Conservation (phyloP, 2,329 filamentous ascomycete species). For the Talaromyces amestolkiae region DNA sequence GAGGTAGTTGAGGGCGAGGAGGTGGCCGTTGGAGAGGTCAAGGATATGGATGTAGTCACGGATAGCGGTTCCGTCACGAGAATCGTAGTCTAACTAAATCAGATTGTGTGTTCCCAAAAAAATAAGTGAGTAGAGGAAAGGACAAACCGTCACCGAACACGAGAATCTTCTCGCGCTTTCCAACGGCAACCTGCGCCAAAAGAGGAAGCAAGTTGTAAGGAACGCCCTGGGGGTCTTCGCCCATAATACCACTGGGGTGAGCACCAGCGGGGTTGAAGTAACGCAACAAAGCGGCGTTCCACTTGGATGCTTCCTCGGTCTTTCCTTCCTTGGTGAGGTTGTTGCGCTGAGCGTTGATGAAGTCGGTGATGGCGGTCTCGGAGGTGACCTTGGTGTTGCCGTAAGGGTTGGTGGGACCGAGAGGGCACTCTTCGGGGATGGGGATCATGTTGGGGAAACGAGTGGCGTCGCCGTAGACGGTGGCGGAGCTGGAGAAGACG, state of each 20-base stretch:
- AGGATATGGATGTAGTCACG: constrained; percentile 98
- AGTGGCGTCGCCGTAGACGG: constrained; percentile 96
- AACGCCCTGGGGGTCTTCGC: constrained; percentile 92
- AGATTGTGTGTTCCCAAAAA: neutral
- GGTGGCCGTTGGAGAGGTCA: constrained; percentile 80
- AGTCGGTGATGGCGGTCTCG: constrained; percentile 87
- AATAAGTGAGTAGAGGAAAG: neutral
- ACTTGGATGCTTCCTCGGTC: constrained; percentile 67
- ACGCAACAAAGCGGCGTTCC: constrained; percentile 88
- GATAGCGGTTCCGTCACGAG: constrained; percentile 87
- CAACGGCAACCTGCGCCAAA: constrained; percentile 91
- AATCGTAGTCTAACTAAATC: constrained; percentile 71
- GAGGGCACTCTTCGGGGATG: constrained; percentile 94
- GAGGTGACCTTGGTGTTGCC: constrained; percentile 93
- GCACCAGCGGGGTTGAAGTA: constrained; percentile 98
- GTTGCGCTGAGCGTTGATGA: constrained; percentile 80
- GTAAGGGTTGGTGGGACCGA: constrained; percentile 95
- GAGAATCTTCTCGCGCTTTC: constrained; percentile 87
- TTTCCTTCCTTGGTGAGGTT: constrained; percentile 78
- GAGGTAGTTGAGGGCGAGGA: constrained; percentile 87
- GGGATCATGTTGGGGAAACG: constrained; percentile 97
- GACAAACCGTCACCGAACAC: constrained; percentile 86
- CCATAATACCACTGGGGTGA: constrained; percentile 95
- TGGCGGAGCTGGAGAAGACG: constrained; percentile 97
- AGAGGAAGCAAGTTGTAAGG: constrained; percentile 95